Base-by-base conservation (phyloP, 2,329 filamentous ascomycete genomes). In the Didymella lethalis region DNA sequence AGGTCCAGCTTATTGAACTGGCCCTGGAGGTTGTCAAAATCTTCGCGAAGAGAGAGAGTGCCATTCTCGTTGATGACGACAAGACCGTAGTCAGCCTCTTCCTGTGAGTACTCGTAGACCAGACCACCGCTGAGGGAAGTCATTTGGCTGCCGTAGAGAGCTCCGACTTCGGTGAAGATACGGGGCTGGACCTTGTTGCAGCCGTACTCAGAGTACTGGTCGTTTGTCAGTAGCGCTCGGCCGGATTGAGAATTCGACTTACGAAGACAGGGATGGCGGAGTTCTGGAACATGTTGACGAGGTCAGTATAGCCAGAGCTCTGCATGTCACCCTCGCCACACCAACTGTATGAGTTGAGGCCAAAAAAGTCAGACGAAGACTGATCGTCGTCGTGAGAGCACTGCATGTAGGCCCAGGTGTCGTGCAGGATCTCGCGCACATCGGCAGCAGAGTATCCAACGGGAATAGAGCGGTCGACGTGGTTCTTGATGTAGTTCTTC, bases 71-170 rank as follows among this genome's bases (percentile, higher is more conserved):
- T 77, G 59, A 82, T 73, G 32, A 75, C 61, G 11, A 84, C 80
- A 7, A 85, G 74, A 47, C 83, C 83, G 64, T 80, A 85, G 66
- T 84, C 76, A 74, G 89, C 88, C 41, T 80, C 77, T 74, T 93
- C 91, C 77, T 93, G 84, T 0, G 87, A 88, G 77, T 86, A 94
- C 78, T 95, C 90, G 81, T 94, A 95, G 45, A 94, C 90, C 45
- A 95, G 83, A 64, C 90, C 91, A 63, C 91, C 91, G 54, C 87
- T 89, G 71, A 94, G 87, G 56, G 86, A 81, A 18, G 81, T 88
- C 89, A 94, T 93, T 64, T 91, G 69, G 38, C 82, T 70, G 56
- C 90, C 84, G 77, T 94, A 94, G 65, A 95, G 87, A 62, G 88
- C 82, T 54, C 81, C 82, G 12, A 92, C 88, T 78, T 95, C 91